Evolutionary conservation across 768 basidiomycete genomes (phyloP), one percentile per base, ranked within the genome.

Genomic region (Mycena haematopus): DNA sequence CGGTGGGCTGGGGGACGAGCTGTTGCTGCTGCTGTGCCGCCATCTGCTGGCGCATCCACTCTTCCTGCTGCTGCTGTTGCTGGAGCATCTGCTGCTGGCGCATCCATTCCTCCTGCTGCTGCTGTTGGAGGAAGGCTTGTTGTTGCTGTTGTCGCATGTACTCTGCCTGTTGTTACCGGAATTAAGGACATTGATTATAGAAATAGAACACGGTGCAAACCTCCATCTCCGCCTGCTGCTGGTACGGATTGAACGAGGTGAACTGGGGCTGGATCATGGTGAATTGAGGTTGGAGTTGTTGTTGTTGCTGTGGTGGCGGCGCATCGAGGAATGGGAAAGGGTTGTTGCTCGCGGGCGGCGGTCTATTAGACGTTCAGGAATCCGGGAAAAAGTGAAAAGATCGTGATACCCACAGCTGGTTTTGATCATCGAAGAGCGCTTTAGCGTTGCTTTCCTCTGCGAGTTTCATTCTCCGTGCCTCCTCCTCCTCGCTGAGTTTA

Each of bases 231-330:
- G 90, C 86, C 72, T 96, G 96, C 73, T 95, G 94, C 71, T 93
- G 92, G 66, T 93, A 95, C 0, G 93, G 93, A 74, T 99, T 99
- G 82, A 94, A 98, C 0, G 92, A 88, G 9, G 93, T 95, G 74
- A 91, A 93, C 69, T 96, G 95, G 0, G 92, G 91, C 67, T 90
- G 90, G 47, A 94, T 70, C 14, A 82, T 77, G 1, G 91, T 91
- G 71, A 83, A 88, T 68, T 95, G 94, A 2, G 92, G 90, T 71
- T 93, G 92, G 29, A 93, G 67, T 42, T 78, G 71, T 31, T 73
- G 73, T 58, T 69, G 76, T 65, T 81, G 80, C 44, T 70, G 74
- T 56, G 75, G 77, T 19, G 85, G 79, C 27, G 86, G 85, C 49
- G 87, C 81, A 71, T 94, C 83, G 63, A 81, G 78, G 57, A 87